Percentiles rank a stretch among this genome's conserved stretches.
These are phyloP conservation scores for Barnettozyma vustinii DNA, from an alignment of 805 yeast species.

Conservation along the genomic window DNA sequence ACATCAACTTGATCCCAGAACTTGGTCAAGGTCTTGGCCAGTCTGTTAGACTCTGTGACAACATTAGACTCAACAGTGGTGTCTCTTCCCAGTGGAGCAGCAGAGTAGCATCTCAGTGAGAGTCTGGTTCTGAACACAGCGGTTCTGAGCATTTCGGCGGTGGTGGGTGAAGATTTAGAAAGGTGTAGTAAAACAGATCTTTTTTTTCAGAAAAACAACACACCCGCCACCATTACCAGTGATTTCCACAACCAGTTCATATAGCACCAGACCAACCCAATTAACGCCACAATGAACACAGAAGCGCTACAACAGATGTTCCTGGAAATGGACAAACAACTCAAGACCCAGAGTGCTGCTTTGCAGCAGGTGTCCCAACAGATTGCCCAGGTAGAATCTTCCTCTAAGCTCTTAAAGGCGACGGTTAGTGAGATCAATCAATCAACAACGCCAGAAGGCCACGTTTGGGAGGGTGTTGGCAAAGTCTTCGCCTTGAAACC, in stretches of 20 bases:
- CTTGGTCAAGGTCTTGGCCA: slow-evolving; percentile 61
- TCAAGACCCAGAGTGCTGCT: slow-evolving; percentile 54
- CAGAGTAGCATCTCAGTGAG: slow-evolving; percentile 3
- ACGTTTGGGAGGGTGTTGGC: slow-evolving; percentile 84
- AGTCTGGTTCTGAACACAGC: slow-evolving; percentile 5
- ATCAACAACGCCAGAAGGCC: slow-evolving; percentile 27
- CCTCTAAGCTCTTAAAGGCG: slow-evolving; percentile 4
- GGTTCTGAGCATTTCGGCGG: slow-evolving; percentile 5
- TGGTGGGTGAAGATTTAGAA: neutral
- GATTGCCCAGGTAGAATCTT: slow-evolving; percentile 14
- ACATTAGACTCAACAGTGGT: slow-evolving; percentile 45
- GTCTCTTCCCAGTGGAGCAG: slow-evolving; percentile 21
- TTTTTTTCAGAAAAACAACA: neutral
- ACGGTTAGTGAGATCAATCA: slow-evolving; percentile 6
- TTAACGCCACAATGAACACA: neutral
- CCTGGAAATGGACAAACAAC: slow-evolving; percentile 62
- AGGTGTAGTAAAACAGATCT: neutral
- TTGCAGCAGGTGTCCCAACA: slow-evolving; percentile 49
- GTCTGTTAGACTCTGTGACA: slow-evolving; percentile 59
- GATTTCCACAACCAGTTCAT: neutral
- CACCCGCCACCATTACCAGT: no score
- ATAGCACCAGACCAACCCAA: neutral
- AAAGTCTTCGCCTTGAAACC: slow-evolving; percentile 54
- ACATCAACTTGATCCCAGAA: slow-evolving; percentile 78
- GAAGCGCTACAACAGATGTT: slow-evolving; percentile 45